phyloP scores from a whole-genome alignment of 2,329 filamentous ascomycete species.

The Colletotrichum magnum region DNA sequence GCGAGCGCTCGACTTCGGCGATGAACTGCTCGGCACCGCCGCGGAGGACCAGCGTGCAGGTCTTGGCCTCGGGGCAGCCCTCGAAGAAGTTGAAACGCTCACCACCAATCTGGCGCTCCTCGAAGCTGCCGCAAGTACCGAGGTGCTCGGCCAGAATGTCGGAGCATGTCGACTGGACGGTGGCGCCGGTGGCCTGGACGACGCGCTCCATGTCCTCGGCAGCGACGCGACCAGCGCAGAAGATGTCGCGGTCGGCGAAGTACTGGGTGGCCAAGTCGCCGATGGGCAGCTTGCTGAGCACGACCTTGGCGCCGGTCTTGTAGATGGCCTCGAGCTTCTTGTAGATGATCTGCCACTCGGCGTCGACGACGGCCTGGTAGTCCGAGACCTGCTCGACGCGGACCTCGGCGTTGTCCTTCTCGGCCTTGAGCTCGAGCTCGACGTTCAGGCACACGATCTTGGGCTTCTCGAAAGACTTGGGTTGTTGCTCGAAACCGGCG shows the following conservation, averaged over 20 bases:
- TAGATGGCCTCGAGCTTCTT: constrained; percentile 97
- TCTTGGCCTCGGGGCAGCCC: constrained; percentile 94
- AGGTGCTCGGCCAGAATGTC: constrained; percentile 92
- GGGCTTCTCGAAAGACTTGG: constrained; percentile 93
- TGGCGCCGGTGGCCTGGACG: constrained; percentile 93
- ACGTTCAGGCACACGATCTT: constrained; percentile 99
- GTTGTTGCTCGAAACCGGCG: constrained; percentile 98
- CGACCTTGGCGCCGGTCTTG: constrained; percentile 96
- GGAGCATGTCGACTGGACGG: constrained; percentile 94
- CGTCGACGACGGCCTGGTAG: constrained; percentile 99
- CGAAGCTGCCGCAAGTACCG: constrained; percentile 90
- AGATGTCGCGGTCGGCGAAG: constrained; percentile 97
- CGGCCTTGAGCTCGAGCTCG: constrained; percentile 97
- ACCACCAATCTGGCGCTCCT: constrained; percentile 96
- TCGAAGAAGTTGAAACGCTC: constrained; percentile 99
- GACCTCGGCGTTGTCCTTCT: constrained; percentile 99
- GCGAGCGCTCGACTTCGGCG: constrained; percentile 95
- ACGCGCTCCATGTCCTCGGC: constrained; percentile 96
- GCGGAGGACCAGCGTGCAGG: constrained; percentile 94
- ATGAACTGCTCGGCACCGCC: constrained; percentile 99
- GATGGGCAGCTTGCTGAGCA: constrained; percentile 96
- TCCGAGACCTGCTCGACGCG: constrained; percentile 98
- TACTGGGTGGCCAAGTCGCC: constrained; percentile 97
- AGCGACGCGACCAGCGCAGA: constrained; percentile 95
- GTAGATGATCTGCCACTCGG: constrained; percentile 99